A percentile compares a stretch with the other conserved stretches of the same genome.
phyloP scores from a whole-genome alignment of 306 rosid species.

The Abrus precatorius region DNA sequence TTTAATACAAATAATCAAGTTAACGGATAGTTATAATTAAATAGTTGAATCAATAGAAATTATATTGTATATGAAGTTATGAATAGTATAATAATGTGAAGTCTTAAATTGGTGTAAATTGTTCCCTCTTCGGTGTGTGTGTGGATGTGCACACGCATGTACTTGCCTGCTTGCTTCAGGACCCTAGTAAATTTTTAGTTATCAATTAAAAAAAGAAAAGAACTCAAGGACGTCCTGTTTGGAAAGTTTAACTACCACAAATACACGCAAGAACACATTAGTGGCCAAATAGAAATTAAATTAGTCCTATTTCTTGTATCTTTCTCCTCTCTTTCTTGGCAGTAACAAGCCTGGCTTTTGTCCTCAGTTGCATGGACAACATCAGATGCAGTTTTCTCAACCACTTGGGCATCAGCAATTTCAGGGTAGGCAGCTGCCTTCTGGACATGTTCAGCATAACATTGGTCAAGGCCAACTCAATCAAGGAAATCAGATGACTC shows the following conservation, averaged over 20 bases:
- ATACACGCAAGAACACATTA: slow-evolving; percentile 18
- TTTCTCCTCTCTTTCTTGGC: slow-evolving; percentile 26
- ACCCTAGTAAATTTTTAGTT: slow-evolving; percentile 21
- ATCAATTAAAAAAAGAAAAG: not conserved
- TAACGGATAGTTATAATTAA: too few species aligned
- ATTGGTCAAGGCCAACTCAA: slow-evolving; percentile 89
- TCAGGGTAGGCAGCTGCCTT: slow-evolving; percentile 89
- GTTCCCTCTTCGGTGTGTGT: not conserved
- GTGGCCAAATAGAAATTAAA: slow-evolving; percentile 11
- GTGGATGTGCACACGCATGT: not conserved
- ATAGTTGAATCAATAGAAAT: too few species aligned
- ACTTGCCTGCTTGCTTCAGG: slow-evolving; percentile 22
- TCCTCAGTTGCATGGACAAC: slow-evolving; percentile 84
- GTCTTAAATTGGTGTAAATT: not conserved
- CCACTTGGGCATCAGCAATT: slow-evolving; percentile 87
- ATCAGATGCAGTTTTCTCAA: slow-evolving; percentile 93
- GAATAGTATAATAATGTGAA: too few species aligned
- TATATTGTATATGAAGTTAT: too few species aligned
- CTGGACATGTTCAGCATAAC: slow-evolving; percentile 89
- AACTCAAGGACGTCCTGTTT: not conserved
- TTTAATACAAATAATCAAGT: too few species aligned
- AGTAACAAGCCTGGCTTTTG: slow-evolving; percentile 46
- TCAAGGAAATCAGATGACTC: slow-evolving; percentile 94
- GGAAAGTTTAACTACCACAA: slow-evolving; percentile 30
- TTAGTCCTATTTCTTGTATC: slow-evolving; percentile 38